Evolutionary conservation across 768 basidiomycete genomes (phyloP).

Genomic region (Leucosporidium scottii): DNA sequence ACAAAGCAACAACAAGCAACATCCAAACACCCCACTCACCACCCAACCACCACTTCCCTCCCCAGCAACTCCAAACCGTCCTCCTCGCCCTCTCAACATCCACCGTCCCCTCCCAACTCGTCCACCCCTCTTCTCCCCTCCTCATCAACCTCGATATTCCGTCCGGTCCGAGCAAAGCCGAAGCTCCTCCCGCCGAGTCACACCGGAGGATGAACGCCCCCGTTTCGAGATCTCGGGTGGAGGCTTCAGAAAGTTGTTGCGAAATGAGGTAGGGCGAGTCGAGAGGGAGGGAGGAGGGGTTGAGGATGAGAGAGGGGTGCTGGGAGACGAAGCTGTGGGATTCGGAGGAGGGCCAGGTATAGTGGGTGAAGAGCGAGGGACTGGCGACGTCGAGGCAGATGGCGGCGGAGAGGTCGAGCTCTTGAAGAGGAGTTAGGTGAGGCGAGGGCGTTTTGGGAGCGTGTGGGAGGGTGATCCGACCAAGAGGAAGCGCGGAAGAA

Average conservation of each 20-base stretch:
- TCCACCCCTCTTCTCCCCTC: not conserved
- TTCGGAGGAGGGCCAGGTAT: not conserved
- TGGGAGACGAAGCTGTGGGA: no score
- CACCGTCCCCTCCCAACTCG: no score
- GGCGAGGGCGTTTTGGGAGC: not conserved
- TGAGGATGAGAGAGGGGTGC: conserved; percentile 11
- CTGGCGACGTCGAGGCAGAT: conserved; percentile 26
- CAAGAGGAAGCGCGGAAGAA: conserved; percentile 1
- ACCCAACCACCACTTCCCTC: no score
- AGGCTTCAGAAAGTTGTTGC: not conserved
- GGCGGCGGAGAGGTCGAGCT: not conserved
- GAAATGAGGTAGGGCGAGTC: not conserved
- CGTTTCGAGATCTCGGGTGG: conserved; percentile 10
- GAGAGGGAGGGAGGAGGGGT: conserved; percentile 14
- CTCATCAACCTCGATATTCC: not conserved
- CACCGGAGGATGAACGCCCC: conserved; percentile 15
- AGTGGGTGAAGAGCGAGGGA: conserved; percentile 7
- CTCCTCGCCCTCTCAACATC: no score
- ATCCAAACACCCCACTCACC: no score
- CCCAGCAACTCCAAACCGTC: no score
- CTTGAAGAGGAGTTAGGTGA: conserved; percentile 3
- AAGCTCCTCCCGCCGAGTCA: not conserved
- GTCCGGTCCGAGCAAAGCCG: conserved; percentile 1
- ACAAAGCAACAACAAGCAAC: no score
- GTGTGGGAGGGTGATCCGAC: not conserved